phyloP scores from a whole-genome alignment of 2,329 filamentous ascomycete genomes.

The Pezicula neosporulosa region DNA sequence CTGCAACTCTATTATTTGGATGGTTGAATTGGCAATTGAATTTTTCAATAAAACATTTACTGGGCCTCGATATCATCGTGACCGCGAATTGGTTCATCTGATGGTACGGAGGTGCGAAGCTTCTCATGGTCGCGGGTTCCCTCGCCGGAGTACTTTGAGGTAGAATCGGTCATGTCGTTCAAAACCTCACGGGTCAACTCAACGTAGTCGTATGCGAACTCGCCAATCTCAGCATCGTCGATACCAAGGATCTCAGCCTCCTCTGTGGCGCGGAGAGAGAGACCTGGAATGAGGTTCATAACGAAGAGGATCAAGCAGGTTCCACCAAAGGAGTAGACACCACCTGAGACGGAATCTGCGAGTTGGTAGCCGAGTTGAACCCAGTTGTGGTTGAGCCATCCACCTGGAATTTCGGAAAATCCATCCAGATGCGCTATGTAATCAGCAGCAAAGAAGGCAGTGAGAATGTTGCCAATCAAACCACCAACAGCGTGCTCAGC shows the following conservation, averaged over 20 bases:
- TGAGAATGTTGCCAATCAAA: slow-evolving; percentile 74
- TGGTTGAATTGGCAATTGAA: too few relatives aligned
- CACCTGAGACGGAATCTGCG: slow-evolving; percentile 74
- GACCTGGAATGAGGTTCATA: slow-evolving; percentile 73
- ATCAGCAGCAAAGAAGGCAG: slow-evolving; percentile 79
- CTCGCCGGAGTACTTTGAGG: slow-evolving; percentile 18
- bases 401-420: slow-evolving; percentile 61
- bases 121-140: slow-evolving; percentile 1
- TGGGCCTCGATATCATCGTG: not conserved
- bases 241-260: slow-evolving; percentile 83
- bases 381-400: slow-evolving; percentile 83
- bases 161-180: slow-evolving; percentile 21
- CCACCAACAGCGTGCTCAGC: slow-evolving; percentile 79
- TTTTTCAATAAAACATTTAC: not conserved
- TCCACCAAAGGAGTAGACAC: slow-evolving; percentile 72
- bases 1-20: too few relatives aligned
- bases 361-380: slow-evolving; percentile 81
- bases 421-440: slow-evolving; percentile 83
- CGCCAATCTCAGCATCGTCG: slow-evolving; percentile 86
- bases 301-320: slow-evolving; percentile 78
- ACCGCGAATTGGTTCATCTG: not conserved
- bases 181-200: slow-evolving; percentile 69
- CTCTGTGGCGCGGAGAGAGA: slow-evolving; percentile 69
- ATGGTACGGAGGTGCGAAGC: not conserved
- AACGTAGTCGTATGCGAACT: slow-evolving; percentile 92